These are phyloP conservation scores for Penicillium angulare DNA, from an alignment of 495 filamentous ascomycete genomes.

Conservation along the genomic window DNA sequence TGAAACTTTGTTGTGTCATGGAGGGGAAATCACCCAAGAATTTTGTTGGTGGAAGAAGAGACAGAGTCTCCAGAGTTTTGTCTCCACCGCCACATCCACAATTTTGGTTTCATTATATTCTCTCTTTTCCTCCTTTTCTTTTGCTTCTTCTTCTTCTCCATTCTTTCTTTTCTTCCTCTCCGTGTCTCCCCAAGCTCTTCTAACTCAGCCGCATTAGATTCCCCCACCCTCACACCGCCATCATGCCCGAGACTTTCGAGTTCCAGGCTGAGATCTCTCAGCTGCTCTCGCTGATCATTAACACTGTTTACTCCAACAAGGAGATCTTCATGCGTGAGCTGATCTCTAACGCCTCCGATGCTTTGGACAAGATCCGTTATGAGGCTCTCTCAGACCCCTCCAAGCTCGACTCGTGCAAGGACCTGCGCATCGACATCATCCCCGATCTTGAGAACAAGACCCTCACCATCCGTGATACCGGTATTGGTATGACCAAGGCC, in stretches of 20 bases:
- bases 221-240: slow-evolving; percentile 36
- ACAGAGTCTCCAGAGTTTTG: too few species aligned
- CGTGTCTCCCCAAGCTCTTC: background rate
- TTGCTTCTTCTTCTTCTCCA: background rate
- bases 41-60: too few species aligned
- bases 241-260: slow-evolving; percentile 95
- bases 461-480: slow-evolving; percentile 91
- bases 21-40: too few species aligned
- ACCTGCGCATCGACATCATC: slow-evolving; percentile 97
- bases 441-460: slow-evolving; percentile 96
- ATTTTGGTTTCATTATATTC: slow-evolving; percentile 2
- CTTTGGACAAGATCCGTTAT: slow-evolving; percentile 99
- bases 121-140: slow-evolving; percentile 2
- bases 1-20: too few species aligned
- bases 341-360: slow-evolving; percentile 97
- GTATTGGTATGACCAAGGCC: slow-evolving; percentile 99
- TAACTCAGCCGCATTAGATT: too few species aligned
- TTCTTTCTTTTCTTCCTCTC: background rate
- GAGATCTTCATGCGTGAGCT: slow-evolving; percentile 99
- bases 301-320: slow-evolving; percentile 99
- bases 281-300: slow-evolving; percentile 98
- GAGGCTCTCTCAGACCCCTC: slow-evolving; percentile 93
- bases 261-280: slow-evolving; percentile 99
- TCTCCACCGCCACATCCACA: too few species aligned
- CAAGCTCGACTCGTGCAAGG: slow-evolving; percentile 95